Conservation (phyloP, 2,329 filamentous ascomycete genomes). For the Didymella keratinophila region DNA sequence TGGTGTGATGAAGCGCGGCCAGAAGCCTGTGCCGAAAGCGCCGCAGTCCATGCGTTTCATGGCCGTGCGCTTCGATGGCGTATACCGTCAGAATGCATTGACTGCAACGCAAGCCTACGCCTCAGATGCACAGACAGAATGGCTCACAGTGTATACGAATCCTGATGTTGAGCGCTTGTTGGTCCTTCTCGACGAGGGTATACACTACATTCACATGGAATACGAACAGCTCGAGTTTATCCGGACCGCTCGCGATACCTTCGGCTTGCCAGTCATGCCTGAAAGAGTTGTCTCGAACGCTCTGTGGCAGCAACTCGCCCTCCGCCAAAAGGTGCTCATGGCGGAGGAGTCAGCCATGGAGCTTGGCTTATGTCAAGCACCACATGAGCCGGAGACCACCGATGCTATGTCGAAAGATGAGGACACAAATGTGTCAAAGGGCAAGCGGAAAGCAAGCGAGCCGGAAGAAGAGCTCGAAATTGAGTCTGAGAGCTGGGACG, state of each 20-base stretch:
- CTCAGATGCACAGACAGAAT: slow-evolving; percentile 57
- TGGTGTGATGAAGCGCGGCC: slow-evolving; percentile 57
- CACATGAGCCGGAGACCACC: slow-evolving; percentile 47
- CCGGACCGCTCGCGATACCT: slow-evolving; percentile 58
- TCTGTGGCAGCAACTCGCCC: slow-evolving; percentile 65
- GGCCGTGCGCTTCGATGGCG: slow-evolving; percentile 61
- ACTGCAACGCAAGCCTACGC: slow-evolving; percentile 43
- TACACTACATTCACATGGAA: slow-evolving; percentile 66
- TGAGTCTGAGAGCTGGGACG: slow-evolving; percentile 62
- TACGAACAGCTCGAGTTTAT: slow-evolving; percentile 67
- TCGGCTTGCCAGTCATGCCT: slow-evolving; percentile 63
- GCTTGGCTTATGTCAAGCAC: slow-evolving; percentile 58
- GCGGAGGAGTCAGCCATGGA: slow-evolving; percentile 61
- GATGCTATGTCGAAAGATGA: slow-evolving; percentile 29
- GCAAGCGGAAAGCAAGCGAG: slow-evolving; percentile 52
- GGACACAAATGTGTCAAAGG: slow-evolving; percentile 48
- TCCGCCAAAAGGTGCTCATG: slow-evolving; percentile 64
- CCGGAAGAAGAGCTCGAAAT: slow-evolving; percentile 42
- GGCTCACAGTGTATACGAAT: slow-evolving; percentile 61
- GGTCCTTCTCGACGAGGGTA: slow-evolving; percentile 65
- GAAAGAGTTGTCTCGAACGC: slow-evolving; percentile 64
- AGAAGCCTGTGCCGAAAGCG: slow-evolving; percentile 54
- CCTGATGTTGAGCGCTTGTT: slow-evolving; percentile 64
- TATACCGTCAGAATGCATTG: slow-evolving; percentile 58
- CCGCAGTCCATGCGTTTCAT: slow-evolving; percentile 58